Evolutionary conservation across 306 rosid genomes (phyloP), one percentile per base, ranked within the genome.

Genomic region (Trichosanthes cucumerina): DNA sequence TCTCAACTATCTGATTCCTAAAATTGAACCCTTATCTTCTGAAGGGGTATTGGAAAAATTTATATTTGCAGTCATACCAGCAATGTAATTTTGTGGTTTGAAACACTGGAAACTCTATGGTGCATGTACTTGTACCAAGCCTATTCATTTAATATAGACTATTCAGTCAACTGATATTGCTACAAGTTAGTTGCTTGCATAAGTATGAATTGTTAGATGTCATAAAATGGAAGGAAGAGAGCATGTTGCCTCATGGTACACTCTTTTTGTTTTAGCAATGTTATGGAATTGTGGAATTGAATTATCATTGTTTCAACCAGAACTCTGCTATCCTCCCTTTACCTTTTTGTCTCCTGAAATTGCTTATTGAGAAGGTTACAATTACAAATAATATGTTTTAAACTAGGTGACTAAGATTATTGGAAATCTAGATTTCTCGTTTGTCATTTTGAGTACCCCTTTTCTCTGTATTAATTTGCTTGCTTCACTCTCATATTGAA

Each of bases 401-500:
- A 54, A 23, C 54, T 24, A 57, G 19, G 8, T 56, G 34, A 38
- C 41, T n/a, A 63, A 24, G 39, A 77, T 41, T 21, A 58, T 43
- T 39, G 18, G 53, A 53, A 75, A 34, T 50, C 60, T 74, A 62
- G 12, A 44, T 33, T 50, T 26, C 15, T 74, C 13, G 8, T 43
- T 43, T 28, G 78, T 46, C 54, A 24, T 73, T 26, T 41, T 46
- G 75, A 9, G 24, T 73, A 6, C 60, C 77, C 6, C 11, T 23
- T 76, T 57, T 53, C 66, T 34, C 53, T 34, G 34, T 75, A 4
- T 19, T 54, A 24, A 34, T 36, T 68, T 76, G 14, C 38, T 56
- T 43, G 36, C 57, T 71, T 46, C 52, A n/a, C 34, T 76, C 54
- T 81, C 49, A 49, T 80, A 79, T 52, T 80, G 66, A 38, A n/a